Evolutionary conservation across 495 filamentous ascomycete species (phyloP).

Genomic region (Beverwykella pulmonaria): DNA sequence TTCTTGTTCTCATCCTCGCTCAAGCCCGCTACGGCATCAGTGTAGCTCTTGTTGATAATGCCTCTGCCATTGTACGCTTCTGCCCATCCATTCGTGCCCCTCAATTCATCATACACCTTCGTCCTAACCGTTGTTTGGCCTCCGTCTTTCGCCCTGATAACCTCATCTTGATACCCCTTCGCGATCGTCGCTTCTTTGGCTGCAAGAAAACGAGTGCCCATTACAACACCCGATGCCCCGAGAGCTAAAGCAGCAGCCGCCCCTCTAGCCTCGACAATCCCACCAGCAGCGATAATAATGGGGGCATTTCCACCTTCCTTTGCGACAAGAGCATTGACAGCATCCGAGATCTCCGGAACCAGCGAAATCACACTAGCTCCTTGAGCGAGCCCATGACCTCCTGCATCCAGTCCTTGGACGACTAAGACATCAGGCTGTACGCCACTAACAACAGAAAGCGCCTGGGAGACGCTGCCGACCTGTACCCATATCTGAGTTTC

Average conservation of each 20-base stretch:
- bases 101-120: constrained; percentile 68
- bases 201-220: constrained; percentile 77
- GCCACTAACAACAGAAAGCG: constrained; percentile 48
- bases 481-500: constrained; percentile 68
- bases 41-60: constrained; percentile 63
- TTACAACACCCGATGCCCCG: constrained; percentile 66
- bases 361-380: constrained; percentile 62
- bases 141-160: constrained; percentile 65
- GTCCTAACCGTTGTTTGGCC: constrained; percentile 66
- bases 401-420: constrained; percentile 72
- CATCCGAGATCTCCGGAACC: constrained; percentile 62
- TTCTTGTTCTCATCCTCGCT: constrained; percentile 61
- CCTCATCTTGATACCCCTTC: constrained; percentile 61
- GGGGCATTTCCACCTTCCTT: constrained; percentile 21
- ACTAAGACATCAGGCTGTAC: constrained; percentile 66
- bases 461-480: constrained; percentile 62
- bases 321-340: constrained; percentile 46
- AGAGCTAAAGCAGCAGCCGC: constrained; percentile 65
- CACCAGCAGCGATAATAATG: constrained; percentile 68
- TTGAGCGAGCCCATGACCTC: constrained; percentile 68
- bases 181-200: constrained; percentile 63
- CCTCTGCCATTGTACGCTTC: constrained; percentile 62
- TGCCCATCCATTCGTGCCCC: constrained; percentile 72
- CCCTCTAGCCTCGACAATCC: constrained; percentile 68
- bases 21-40: constrained; percentile 60